Conservation (phyloP, 768 basidiomycete species). For the Exidia glandulosa region DNA sequence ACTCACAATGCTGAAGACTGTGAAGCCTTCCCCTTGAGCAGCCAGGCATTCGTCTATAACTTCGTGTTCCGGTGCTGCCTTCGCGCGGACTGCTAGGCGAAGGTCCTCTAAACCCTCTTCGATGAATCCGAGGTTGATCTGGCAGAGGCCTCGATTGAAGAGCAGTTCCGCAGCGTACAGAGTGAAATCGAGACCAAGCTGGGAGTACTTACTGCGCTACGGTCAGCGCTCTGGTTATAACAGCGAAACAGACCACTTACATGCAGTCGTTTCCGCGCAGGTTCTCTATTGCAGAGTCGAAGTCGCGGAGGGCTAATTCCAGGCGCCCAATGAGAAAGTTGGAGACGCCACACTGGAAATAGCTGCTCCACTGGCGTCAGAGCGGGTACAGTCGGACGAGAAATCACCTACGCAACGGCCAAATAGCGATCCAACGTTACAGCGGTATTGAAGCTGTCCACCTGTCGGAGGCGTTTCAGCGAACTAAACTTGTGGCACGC, state of each 20-base stretch:
- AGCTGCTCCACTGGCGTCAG: conserved; percentile 27
- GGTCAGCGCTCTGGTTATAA: neutral
- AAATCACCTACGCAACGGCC: conserved; percentile 63
- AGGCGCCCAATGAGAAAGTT: conserved; percentile 75
- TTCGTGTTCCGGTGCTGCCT: conserved; percentile 71
- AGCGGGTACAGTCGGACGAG: neutral
- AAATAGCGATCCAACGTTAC: conserved; percentile 72
- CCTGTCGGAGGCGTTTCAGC: conserved; percentile 11
- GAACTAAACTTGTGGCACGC: neutral
- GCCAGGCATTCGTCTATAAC: conserved; percentile 87
- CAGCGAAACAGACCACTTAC: conserved; percentile 31
- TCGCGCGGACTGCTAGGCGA: conserved; percentile 54
- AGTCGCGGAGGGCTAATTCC: conserved; percentile 65
- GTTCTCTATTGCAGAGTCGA: conserved; percentile 72
- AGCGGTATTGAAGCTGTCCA: conserved; percentile 71
- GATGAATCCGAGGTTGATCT: conserved; percentile 56
- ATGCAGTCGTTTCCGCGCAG: conserved; percentile 77
- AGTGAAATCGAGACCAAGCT: conserved; percentile 83
- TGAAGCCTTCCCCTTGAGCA: conserved; percentile 75
- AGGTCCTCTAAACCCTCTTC: conserved; percentile 62
- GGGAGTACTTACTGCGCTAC: conserved; percentile 66
- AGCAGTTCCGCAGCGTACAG: conserved; percentile 81
- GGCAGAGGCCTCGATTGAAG: conserved; percentile 72
- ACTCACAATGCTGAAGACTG: conserved; percentile 86
- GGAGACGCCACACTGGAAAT: conserved; percentile 85